Evolutionary conservation across 2,329 filamentous ascomycete species (phyloP).

Genomic region (Alternaria angustiovoidea): DNA sequence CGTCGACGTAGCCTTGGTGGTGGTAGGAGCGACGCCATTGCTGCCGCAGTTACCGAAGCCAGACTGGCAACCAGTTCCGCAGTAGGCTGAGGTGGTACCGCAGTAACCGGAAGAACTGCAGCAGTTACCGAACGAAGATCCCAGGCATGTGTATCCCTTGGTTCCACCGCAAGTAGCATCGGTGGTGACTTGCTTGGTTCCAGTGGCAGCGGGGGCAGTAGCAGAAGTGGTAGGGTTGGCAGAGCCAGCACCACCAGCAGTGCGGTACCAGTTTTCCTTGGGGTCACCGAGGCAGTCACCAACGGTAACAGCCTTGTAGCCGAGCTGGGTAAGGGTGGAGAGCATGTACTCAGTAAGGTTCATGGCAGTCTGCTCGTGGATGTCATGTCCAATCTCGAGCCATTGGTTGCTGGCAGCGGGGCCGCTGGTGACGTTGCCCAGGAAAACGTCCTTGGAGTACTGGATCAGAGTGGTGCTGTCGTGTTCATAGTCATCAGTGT

Average conservation of each 20-base stretch:
- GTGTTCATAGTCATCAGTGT: conserved; percentile 69
- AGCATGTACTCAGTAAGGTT: conserved; percentile 57
- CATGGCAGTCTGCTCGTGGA: conserved; percentile 56
- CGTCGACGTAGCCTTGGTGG: conserved; percentile 4
- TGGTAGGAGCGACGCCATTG: conserved; percentile 13
- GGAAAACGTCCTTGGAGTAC: conserved; percentile 64
- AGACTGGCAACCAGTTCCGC: conserved; percentile 41
- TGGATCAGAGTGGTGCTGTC: conserved; percentile 58
- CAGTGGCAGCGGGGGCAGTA: conserved; percentile 22
- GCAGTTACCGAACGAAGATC: conserved; percentile 54
- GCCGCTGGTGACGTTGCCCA: conserved; percentile 52
- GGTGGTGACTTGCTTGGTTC: conserved; percentile 45
- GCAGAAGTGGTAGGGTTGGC: conserved; percentile 24
- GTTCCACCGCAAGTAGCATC: conserved; percentile 55
- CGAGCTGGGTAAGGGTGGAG: conserved; percentile 47
- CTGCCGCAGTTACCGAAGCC: conserved; percentile 38
- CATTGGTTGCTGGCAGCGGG: conserved; percentile 46
- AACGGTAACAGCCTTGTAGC: conserved; percentile 57
- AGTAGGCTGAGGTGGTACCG: conserved; percentile 34
- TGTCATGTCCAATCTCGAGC: conserved; percentile 64
- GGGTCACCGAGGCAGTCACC: conserved; percentile 59
- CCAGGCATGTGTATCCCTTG: conserved; percentile 53
- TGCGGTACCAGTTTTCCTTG: conserved; percentile 59
- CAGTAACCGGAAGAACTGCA: conserved; percentile 52
- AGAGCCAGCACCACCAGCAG: conserved; percentile 46